These are phyloP conservation scores for Camptophora hylomeconis DNA, from an alignment of 2,329 filamentous ascomycete species.

Conservation along the genomic window DNA sequence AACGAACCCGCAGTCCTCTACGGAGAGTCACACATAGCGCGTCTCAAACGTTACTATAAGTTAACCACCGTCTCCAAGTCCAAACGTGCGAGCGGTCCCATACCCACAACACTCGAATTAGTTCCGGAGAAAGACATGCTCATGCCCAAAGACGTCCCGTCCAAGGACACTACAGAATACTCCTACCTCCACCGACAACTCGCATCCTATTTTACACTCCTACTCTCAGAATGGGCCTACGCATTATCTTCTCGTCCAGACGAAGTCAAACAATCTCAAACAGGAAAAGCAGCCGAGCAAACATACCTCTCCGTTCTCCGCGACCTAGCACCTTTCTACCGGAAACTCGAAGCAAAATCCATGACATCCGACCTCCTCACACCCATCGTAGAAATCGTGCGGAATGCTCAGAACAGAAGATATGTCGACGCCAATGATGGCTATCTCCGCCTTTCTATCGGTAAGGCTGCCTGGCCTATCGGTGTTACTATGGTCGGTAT, in stretches of 20 bases:
- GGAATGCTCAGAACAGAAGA: conserved; percentile 73
- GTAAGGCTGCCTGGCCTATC: conserved; percentile 96
- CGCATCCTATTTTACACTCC: conserved; percentile 89
- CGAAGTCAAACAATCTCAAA: conserved; percentile 55
- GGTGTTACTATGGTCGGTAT: conserved; percentile 99
- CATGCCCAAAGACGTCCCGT: conserved; percentile 49
- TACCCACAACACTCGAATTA: conserved; percentile 69
- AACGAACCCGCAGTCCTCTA: conserved; percentile 66
- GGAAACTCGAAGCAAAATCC: conserved; percentile 68
- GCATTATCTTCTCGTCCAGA: conserved; percentile 52
- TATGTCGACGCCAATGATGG: conserved; percentile 97
- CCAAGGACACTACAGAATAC: conserved; percentile 51
- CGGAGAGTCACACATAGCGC: conserved; percentile 60
- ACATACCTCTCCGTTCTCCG: conserved; percentile 79
- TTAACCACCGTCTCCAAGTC: conserved; percentile 33
- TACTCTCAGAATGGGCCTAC: conserved; percentile 74
- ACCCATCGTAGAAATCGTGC: conserved; percentile 81
- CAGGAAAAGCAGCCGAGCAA: conserved; percentile 67
- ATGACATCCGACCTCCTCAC: conserved; percentile 60
- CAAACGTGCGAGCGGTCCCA: conserved; percentile 49
- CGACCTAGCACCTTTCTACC: conserved; percentile 81
- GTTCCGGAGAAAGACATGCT: conserved; percentile 85
- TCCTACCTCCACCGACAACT: conserved; percentile 74
- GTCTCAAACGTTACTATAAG: conserved; percentile 58
- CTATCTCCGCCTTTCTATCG: conserved; percentile 83